Base-by-base conservation (phyloP, 192 early-diverging fungal genomes). In the Mortierella hygrophila region DNA sequence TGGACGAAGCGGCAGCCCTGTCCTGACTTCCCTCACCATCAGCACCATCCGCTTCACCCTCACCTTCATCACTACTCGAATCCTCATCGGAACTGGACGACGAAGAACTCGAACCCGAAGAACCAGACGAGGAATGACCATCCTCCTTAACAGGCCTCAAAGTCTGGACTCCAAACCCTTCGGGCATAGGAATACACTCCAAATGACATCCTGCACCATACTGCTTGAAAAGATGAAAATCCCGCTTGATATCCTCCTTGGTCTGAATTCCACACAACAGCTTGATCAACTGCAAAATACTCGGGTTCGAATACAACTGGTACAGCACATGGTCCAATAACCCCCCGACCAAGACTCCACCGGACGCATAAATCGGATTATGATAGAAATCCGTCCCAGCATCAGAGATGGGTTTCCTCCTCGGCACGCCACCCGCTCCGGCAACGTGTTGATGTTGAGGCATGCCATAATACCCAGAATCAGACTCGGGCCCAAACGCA, bases 341-440 rank as follows among this genome's bases (percentile, higher is more conserved):
- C 15, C 89, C 88, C 6, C 91, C 91, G 3, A 88, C 85, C 2
- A 95, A 82, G 5, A 94, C 94, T 23, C 93, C 88, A n/a, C 95
- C 95, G 13, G 91, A 89, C 4, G 93, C 95, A 90, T 92, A 95
- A 21, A 93, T 90, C 26, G 94, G 92, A 0, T 93, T 89, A 42
- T 86, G 84, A 47, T 81, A 86, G 46, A 86, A 86, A 68, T 86
- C 82, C 9, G 77, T 42, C 1, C 65, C 76, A 15, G 44, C 20
- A n/a, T 72, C 69, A 0, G 42, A 11, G 6, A 38, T 18, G 15
- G 32, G 15, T 68, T 70, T 80, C n/a, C 63, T 71, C 32, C 65
- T 49, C 0, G 29, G 46, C 40, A 29, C 72, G 6, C 49, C 49
- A 6, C 15, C 49, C 20, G 20, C 20, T 52, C 49, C 49, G 18